Percentiles rank a stretch among this genome's conserved stretches.
These are phyloP conservation scores for Kokia cookei DNA, from an alignment of 441 rosid species.

Conservation along the genomic window DNA sequence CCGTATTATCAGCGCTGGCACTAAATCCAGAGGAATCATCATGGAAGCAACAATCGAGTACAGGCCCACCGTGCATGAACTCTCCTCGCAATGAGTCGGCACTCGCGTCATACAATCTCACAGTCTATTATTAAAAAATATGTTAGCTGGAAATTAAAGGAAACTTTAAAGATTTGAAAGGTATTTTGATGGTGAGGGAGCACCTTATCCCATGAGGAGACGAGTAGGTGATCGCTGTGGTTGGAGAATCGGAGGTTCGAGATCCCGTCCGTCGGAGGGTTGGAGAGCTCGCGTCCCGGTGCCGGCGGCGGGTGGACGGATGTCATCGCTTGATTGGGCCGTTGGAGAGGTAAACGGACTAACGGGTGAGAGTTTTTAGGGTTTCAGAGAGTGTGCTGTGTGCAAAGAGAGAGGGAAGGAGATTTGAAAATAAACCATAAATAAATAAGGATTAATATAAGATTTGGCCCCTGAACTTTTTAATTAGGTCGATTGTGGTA, in stretches of 20 bases:
- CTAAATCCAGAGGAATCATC: conserved; percentile 97
- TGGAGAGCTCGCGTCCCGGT: conserved; percentile 75
- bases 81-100: conserved; percentile 71
- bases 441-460: no score
- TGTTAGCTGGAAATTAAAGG: neutral
- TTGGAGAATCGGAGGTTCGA: conserved; percentile 94
- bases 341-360: neutral
- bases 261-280: conserved; percentile 85
- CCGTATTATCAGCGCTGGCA: conserved; percentile 67
- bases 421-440: neutral
- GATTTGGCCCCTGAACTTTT: no score
- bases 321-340: conserved; percentile 31
- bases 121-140: conserved; percentile 31
- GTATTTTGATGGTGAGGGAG: neutral
- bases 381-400: neutral
- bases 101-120: conserved; percentile 83
- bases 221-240: conserved; percentile 92
- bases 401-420: neutral
- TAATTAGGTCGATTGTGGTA: no score
- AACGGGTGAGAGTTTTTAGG: neutral
- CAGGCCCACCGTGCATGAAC: conserved; percentile 88
- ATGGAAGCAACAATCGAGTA: conserved; percentile 96
- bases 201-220: conserved; percentile 99
- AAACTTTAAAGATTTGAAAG: neutral
- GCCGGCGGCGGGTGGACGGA: conserved; percentile 47